phyloP scores from a whole-genome alignment of 768 basidiomycete genomes.

The Leccinellum luteum region DNA sequence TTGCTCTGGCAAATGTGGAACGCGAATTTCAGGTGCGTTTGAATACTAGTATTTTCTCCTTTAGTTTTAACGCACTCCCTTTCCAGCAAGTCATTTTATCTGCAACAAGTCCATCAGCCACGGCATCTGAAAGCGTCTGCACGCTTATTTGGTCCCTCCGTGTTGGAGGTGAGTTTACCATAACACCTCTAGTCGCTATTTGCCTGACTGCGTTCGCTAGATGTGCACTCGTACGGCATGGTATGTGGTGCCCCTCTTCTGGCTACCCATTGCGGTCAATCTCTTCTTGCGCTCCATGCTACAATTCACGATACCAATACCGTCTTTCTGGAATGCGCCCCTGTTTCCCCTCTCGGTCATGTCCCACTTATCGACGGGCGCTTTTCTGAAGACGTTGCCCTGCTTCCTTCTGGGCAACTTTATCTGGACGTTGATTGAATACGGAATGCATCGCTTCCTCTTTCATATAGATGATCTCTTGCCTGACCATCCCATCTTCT shows the following conservation, averaged over 20 bases:
- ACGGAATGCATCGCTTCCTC: conserved; percentile 89
- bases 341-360: conserved; percentile 51
- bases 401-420: conserved; percentile 87
- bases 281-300: conserved; percentile 78
- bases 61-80: background rate
- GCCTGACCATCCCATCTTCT: conserved; percentile 77
- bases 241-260: conserved; percentile 90
- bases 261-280: conserved; percentile 84
- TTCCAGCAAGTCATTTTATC: conserved; percentile 86
- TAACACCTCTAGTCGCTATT: background rate
- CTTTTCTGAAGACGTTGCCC: conserved; percentile 50
- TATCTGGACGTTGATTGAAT: conserved; percentile 94
- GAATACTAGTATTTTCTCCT: background rate
- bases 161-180: conserved; percentile 64
- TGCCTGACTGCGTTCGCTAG: conserved; percentile 35
- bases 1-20: conserved; percentile 85
- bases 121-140: conserved; percentile 82
- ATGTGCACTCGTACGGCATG: conserved; percentile 83
- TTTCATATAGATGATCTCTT: conserved; percentile 92
- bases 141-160: conserved; percentile 77
- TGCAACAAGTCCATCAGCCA: conserved; percentile 96
- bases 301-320: conserved; percentile 74
- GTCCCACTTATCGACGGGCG: conserved; percentile 45
- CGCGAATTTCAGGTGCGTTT: conserved; percentile 73
- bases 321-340: conserved; percentile 58